These are phyloP conservation scores for Tolypocladium pustulatum DNA, from an alignment of 2,329 filamentous ascomycete species.

Conservation along the genomic window DNA sequence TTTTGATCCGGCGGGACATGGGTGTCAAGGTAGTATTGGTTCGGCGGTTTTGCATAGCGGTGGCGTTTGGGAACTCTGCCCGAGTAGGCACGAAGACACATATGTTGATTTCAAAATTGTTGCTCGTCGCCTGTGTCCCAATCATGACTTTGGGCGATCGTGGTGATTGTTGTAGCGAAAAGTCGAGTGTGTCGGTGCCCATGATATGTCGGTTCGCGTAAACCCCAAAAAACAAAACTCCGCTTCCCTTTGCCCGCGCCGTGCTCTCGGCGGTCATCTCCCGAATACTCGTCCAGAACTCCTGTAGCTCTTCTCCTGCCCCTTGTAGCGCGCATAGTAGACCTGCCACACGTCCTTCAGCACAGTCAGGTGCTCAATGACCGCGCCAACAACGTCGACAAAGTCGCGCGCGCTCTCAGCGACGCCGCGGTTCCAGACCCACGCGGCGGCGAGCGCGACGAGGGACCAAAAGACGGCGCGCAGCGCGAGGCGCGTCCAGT, in stretches of 20 bases:
- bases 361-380: constrained; percentile 35
- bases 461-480: constrained; percentile 54
- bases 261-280: not conserved
- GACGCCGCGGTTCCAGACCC: constrained; percentile 55
- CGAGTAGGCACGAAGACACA: not conserved
- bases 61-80: constrained; percentile 21
- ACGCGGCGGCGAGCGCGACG: constrained; percentile 41
- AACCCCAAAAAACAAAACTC: not conserved
- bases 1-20: not conserved
- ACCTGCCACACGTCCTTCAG: constrained; percentile 43
- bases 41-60: constrained; percentile 26
- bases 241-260: not conserved
- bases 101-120: not conserved
- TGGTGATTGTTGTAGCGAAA: not conserved
- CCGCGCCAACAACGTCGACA: constrained; percentile 28
- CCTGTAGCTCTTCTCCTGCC: constrained; percentile 22
- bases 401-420: constrained; percentile 53
- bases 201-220: not conserved
- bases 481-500: constrained; percentile 61
- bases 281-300: not conserved
- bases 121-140: not conserved
- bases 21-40: not conserved
- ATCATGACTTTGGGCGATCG: not conserved
- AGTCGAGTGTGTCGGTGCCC: not conserved
- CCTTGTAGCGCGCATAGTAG: constrained; percentile 49